A percentile compares a stretch with the other conserved stretches of the same genome.
Evolutionary conservation across 768 basidiomycete species (phyloP).

Genomic region (Gymnopilus junonius): DNA sequence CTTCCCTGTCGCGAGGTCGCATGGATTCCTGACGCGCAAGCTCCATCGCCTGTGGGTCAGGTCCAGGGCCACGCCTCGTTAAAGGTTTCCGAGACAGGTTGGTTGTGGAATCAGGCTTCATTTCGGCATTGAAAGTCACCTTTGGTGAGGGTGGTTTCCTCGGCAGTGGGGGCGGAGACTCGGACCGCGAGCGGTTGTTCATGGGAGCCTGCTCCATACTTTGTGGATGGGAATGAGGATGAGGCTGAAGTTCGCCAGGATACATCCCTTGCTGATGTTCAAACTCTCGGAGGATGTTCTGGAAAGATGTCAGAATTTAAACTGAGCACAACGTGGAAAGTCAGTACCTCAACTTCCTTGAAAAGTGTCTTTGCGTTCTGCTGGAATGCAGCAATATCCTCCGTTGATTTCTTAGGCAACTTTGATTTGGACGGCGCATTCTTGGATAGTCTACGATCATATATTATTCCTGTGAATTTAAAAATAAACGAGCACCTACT

Average conservation of each 20-base stretch:
- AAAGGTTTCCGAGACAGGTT: constrained; percentile 24
- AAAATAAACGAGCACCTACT: constrained; percentile 17
- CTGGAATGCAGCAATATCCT: constrained; percentile 25
- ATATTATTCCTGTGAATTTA: background rate
- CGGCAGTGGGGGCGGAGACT: constrained; percentile 29
- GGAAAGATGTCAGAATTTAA: background rate
- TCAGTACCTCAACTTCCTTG: constrained; percentile 28
- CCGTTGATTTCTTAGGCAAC: constrained; percentile 25
- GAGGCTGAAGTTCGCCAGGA: constrained; percentile 5
- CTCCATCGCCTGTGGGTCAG: constrained; percentile 16
- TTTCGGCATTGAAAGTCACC: constrained; percentile 29
- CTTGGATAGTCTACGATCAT: constrained; percentile 24
- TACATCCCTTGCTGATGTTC: constrained; percentile 18
- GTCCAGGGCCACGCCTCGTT: constrained; percentile 18
- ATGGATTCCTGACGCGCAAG: constrained; percentile 24
- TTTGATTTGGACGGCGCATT: constrained; percentile 29
- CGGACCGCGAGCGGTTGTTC: constrained; percentile 20
- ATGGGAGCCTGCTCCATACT: constrained; percentile 12
- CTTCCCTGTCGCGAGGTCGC: constrained; percentile 19
- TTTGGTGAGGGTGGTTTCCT: constrained; percentile 29
- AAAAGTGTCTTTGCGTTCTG: constrained; percentile 24
- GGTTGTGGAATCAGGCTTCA: constrained; percentile 22
- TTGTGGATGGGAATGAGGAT: constrained; percentile 13
- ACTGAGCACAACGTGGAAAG: background rate
- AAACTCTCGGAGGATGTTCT: constrained; percentile 29